A percentile compares a stretch with the other conserved stretches of the same genome.
Evolutionary conservation across 352 stramenopile species (phyloP).

Genomic region (Phytopythium litorale): DNA sequence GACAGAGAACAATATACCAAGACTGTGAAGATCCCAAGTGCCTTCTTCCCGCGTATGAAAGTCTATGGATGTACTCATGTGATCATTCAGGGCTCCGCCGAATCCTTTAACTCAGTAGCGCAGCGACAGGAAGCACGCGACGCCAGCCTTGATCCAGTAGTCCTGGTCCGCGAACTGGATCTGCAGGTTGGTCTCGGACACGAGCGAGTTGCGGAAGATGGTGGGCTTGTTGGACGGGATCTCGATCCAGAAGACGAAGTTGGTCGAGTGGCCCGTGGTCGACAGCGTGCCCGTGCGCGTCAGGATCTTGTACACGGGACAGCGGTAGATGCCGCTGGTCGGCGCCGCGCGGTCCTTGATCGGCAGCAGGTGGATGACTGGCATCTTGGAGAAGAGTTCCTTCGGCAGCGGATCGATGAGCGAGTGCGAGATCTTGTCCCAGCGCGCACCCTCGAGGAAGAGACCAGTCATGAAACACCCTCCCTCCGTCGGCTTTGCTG

Average conservation of each 20-base stretch:
- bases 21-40: not conserved
- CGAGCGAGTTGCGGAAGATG: constrained; percentile 74
- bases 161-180: constrained; percentile 85
- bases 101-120: constrained; percentile 1
- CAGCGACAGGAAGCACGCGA: constrained; percentile 90
- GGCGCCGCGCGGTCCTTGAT: constrained; percentile 62
- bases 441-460: constrained; percentile 37
- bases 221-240: constrained; percentile 76
- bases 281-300: constrained; percentile 59
- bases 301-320: constrained; percentile 92
- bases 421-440: constrained; percentile 37
- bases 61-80: not conserved
- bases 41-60: not conserved
- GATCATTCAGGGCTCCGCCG: not conserved
- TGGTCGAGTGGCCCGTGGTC: constrained; percentile 37
- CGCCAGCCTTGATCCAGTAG: constrained; percentile 92
- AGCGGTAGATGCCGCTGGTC: constrained; percentile 78
- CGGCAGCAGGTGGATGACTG: constrained; percentile 71
- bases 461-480: constrained; percentile 32
- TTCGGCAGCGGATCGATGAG: constrained; percentile 83
- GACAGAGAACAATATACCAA: constrained; percentile 1
- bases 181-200: constrained; percentile 88
- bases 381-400: constrained; percentile 87
- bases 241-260: constrained; percentile 95
- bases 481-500: constrained; percentile 17